Evolutionary conservation across 768 basidiomycete species (phyloP), one percentile per base, ranked within the genome.

Genomic region (Podaxis rugospora): DNA sequence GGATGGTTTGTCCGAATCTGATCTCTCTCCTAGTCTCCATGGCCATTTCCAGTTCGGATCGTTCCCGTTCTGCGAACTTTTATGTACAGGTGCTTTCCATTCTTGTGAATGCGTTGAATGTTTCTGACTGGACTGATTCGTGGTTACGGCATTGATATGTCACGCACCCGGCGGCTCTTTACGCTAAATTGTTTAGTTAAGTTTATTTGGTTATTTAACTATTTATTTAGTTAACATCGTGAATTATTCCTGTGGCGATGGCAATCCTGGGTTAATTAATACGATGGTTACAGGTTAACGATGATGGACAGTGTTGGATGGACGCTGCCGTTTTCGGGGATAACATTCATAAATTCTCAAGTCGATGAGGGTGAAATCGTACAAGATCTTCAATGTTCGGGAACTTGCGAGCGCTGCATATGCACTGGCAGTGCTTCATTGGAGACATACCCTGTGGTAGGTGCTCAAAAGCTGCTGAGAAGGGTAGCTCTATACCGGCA

Each of bases 1-100:
- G 59, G 49, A 46, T 35, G 40, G 28, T 16, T 53, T 18, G 39
- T 35, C 56, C 57, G 39, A 53, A 60, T 60, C 59, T 60, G 59
- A 60, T 60, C 59, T 60, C 16, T 32, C 32, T 9, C 7, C 9
- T 32, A 1, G 32, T 32, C 32, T 32, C 28, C 25, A 35, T 44
- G 51, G 51, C 18, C 44, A 54, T 46, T 60, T 53, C 7, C 51
- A 27, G 25, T 40, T 52, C 59, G 51, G 59, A 36, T 44, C 27
- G 59, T 53, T 42, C 51, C 51, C 18, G 2, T 52, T 13, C 23
- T 54, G 35, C 11, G 10, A 54, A 9, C 42, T 44, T 44, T 44
- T 37, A 37, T 39, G 37, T 39, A 37, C 21, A 54, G 18, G 16
- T 47, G 51, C 51, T 46, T 60, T 44, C 59, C 42, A 60, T 60